phyloP scores from a whole-genome alignment of 495 filamentous ascomycete species.

The Podospora pseudoanserina region DNA sequence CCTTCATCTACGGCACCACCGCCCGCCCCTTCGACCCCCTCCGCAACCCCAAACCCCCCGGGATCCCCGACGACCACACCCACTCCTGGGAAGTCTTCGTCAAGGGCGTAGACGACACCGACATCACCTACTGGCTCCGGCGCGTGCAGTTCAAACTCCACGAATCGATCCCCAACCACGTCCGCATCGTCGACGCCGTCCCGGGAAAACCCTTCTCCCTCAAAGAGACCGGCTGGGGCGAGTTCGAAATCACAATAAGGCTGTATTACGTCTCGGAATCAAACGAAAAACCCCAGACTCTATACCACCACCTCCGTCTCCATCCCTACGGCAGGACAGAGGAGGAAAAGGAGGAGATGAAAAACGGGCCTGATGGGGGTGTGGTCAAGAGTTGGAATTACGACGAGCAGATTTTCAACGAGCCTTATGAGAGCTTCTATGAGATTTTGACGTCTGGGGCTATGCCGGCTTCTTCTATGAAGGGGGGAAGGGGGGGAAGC shows the following conservation, averaged over 20 bases:
- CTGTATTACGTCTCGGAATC: constrained; percentile 83
- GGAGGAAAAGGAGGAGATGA: constrained; percentile 61
- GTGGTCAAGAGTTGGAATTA: constrained; percentile 72
- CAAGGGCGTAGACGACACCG: constrained; percentile 74
- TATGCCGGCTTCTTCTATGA: constrained; percentile 34
- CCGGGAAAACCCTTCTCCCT: constrained; percentile 80
- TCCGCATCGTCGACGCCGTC: constrained; percentile 63
- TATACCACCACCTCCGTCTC: constrained; percentile 85
- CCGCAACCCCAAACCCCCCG: constrained; percentile 55
- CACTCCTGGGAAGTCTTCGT: constrained; percentile 95
- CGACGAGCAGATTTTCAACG: constrained; percentile 93
- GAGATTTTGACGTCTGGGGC: constrained; percentile 70
- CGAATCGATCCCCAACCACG: constrained; percentile 85
- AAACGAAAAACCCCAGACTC: constrained; percentile 83
- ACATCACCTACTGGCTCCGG: constrained; percentile 92
- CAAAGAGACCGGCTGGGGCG: constrained; percentile 91
- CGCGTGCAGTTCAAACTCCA: constrained; percentile 98
- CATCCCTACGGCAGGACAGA: constrained; percentile 81
- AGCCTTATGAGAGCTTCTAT: constrained; percentile 87
- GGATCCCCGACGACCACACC: constrained; percentile 80
- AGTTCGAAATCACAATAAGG: constrained; percentile 93
- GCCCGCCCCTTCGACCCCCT: constrained; percentile 66
- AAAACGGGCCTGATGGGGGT: constrained; percentile 53
- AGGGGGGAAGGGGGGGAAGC: constrained; percentile 23
- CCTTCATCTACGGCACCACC: constrained; percentile 79